phyloP scores from a whole-genome alignment of 164 flowering plant genomes.

The Taxillus chinensis region DNA sequence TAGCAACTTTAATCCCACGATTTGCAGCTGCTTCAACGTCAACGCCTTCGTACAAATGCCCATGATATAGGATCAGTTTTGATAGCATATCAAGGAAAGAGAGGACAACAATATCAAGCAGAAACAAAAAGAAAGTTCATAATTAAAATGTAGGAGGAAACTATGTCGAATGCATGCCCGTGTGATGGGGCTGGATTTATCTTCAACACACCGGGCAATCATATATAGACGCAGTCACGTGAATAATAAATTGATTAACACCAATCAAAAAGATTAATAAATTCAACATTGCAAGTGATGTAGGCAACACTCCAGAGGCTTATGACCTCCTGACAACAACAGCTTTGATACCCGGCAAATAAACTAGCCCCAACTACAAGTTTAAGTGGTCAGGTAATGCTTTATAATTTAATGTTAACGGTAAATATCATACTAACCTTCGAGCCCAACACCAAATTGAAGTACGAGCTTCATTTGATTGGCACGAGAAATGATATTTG shows the following conservation, averaged over 20 bases:
- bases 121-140: background rate
- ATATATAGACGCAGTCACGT: no score
- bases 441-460: slow-evolving; percentile 92
- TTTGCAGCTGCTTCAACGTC: slow-evolving; percentile 72
- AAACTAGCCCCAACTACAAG: no score
- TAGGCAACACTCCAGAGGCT: no score
- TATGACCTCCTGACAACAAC: no score
- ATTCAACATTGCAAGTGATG: no score
- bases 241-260: no score
- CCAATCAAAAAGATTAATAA: no score
- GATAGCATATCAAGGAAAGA: background rate
- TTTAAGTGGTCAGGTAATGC: no score
- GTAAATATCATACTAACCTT: slow-evolving; percentile 35
- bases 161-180: background rate
- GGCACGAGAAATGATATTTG: slow-evolving; percentile 53
- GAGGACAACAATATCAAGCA: background rate
- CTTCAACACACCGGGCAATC: no score
- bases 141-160: background rate
- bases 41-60: slow-evolving; percentile 42
- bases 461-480: slow-evolving; percentile 69
- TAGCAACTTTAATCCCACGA: slow-evolving; percentile 78
- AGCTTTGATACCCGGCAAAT: no score
- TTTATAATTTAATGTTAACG: background rate
- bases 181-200: no score
- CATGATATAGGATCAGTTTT: background rate